Evolutionary conservation across 495 filamentous ascomycete genomes (phyloP), one percentile per base, ranked within the genome.

Genomic region (Haplographium delicatum): DNA sequence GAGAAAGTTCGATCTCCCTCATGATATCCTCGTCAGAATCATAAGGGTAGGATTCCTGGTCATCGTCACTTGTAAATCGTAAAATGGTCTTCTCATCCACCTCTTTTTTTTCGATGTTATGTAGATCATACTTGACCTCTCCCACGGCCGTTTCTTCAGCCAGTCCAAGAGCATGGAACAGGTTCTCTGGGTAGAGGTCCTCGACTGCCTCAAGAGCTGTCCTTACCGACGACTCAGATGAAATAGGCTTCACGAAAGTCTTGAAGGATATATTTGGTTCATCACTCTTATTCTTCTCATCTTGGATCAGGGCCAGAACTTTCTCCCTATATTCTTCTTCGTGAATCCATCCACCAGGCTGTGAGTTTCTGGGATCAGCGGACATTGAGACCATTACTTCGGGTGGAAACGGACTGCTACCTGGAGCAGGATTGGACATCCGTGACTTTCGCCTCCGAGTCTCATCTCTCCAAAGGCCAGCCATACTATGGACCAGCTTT

Each of bases 401-500:
- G 0, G 79, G 68, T 11, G 82, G 79, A 61, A 94, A 94, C 0
- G 88, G 86, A 56, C 78, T 88, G 55, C 79, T 85, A 31, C 72
- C 78, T 5, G 82, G 76, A 48, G 80, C 72, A 3, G 62, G 56
- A 20, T 84, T 67, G 11, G 80, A 79, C 74, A 89, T 80, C 31
- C 71, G 74, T 52, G 73, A 75, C 60, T 86, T 89, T 27, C 91
- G 80, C 40, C 93, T 79, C 34, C 77, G 79, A 1, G 83, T 88
- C 64, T 98, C 93, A 61, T 96, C 90, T 65, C 81, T 82, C 93
- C 93, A 98, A 15, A 98, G 65, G 4, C 87, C 88, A 48, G 88
- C 91, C 84, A 98, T 88, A 55, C 94, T 97, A 61, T 86, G 89
- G 33, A 96, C 91, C 4, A 89, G 68, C 59, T 90, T 93, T 61